Conservation (phyloP, 1,139 yeast species). For the Suzukiozyma palmioleophila region DNA sequence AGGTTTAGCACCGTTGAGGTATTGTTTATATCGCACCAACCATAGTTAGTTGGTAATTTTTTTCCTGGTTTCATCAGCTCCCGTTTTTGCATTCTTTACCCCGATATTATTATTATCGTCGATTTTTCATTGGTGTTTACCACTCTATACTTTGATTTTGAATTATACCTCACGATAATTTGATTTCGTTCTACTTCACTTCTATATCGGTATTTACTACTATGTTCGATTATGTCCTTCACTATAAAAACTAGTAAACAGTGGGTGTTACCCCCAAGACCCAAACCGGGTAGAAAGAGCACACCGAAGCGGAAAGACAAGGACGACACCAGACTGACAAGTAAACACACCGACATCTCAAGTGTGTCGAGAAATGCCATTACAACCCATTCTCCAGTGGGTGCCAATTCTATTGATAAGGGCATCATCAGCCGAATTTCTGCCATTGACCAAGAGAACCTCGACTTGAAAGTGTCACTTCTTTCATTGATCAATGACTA, state of each 20-base stretch:
- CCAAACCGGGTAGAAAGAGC: conserved; percentile 49
- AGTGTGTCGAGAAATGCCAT: not conserved
- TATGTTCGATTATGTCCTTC: conserved; percentile 2
- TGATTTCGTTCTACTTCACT: no score
- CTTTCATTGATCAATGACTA: conserved; percentile 40
- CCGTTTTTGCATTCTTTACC: no score
- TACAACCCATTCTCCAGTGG: not conserved
- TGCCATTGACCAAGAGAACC: conserved; percentile 32
- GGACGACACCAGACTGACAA: not conserved
- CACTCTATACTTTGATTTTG: no score
- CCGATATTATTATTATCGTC: no score
- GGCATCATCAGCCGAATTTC: not conserved
- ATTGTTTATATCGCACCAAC: no score
- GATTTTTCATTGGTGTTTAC: no score
- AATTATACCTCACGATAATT: no score
- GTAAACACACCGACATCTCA: not conserved
- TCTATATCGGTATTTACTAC: not conserved
- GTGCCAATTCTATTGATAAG: not conserved
- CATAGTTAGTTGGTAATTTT: no score
- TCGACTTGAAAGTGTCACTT: conserved; percentile 31
- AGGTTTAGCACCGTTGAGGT: no score
- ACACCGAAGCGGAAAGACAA: conserved; percentile 1
- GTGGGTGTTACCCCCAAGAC: conserved; percentile 62
- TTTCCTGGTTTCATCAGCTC: no score
- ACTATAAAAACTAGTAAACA: conserved; percentile 45